Evolutionary conservation across 108 stramenopile species (phyloP).

Genomic region (Pinguiococcus pyrenoidosus): DNA sequence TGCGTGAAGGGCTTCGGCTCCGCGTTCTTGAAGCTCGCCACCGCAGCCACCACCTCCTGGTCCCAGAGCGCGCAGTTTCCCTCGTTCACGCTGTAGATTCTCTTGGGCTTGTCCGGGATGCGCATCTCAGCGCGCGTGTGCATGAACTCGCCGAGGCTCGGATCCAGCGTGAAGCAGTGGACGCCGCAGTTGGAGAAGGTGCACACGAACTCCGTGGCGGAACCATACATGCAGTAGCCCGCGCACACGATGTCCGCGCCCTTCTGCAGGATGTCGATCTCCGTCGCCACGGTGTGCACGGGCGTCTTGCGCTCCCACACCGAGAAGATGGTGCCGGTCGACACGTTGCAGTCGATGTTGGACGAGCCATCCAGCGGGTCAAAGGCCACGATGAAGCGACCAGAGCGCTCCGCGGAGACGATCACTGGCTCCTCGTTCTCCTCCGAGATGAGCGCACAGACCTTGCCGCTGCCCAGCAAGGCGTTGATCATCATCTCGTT

Average conservation of each 20-base stretch:
- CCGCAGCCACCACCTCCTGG: conserved; percentile 71
- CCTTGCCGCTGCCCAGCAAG: conserved; percentile 65
- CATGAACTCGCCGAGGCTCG: conserved; percentile 94
- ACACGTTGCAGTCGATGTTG: conserved; percentile 99
- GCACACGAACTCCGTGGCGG: conserved; percentile 86
- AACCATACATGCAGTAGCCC: conserved; percentile 91
- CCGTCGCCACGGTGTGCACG: conserved; percentile 43
- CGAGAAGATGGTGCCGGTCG: conserved; percentile 92
- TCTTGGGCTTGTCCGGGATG: conserved; percentile 64
- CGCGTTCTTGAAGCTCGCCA: conserved; percentile 72
- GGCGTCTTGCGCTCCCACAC: conserved; percentile 56
- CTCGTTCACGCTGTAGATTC: conserved; percentile 92
- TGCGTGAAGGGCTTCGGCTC: conserved; percentile 29
- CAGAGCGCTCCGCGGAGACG: conserved; percentile 55
- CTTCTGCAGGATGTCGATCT: conserved; percentile 70
- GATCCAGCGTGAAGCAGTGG: conserved; percentile 93
- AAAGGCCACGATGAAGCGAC: conserved; percentile 61
- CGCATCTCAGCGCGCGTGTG: conserved; percentile 74
- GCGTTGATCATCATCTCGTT: conserved; percentile 98
- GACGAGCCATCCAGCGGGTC: conserved; percentile 95
- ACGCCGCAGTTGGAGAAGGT: conserved; percentile 70
- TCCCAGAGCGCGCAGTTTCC: conserved; percentile 88
- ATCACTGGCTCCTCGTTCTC: conserved; percentile 96
- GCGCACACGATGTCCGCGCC: conserved; percentile 82
- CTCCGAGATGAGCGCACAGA: conserved; percentile 67